Percentiles rank a stretch among this genome's conserved stretches.
Conservation (phyloP, 2,329 filamentous ascomycete species). For the Acephala macrosclerotiorum region DNA sequence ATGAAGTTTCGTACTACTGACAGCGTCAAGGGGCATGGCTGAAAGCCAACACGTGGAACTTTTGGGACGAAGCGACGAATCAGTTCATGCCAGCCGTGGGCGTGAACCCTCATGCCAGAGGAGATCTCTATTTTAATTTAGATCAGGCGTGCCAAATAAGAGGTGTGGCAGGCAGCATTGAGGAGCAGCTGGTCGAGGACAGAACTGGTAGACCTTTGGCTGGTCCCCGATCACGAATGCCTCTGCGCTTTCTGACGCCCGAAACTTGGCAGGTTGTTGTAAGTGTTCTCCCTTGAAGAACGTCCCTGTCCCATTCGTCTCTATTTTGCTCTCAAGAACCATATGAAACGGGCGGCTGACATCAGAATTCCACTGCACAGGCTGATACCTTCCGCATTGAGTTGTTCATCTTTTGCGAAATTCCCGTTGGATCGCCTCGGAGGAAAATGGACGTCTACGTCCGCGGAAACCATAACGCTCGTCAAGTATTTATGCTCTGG, state of each 20-base stretch:
- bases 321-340: too few species aligned
- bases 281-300: not conserved
- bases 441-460: not conserved
- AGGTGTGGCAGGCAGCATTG: not conserved
- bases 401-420: not conserved
- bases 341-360: not conserved
- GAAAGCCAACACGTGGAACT: not conserved
- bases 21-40: not conserved
- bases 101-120: not conserved
- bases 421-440: too few species aligned
- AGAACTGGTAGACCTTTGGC: not conserved
- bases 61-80: not conserved
- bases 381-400: not conserved
- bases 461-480: not conserved
- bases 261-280: not conserved
- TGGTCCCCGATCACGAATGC: not conserved
- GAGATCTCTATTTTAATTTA: not conserved
- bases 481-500: not conserved
- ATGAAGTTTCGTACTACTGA: not conserved
- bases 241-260: too few species aligned
- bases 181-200: not conserved
- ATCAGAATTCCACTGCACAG: not conserved
- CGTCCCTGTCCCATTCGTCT: not conserved
- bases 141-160: not conserved
- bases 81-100: not conserved